Conservation (phyloP, 1,284 basidiomycete species). For the Pisolithus thermaeus region DNA sequence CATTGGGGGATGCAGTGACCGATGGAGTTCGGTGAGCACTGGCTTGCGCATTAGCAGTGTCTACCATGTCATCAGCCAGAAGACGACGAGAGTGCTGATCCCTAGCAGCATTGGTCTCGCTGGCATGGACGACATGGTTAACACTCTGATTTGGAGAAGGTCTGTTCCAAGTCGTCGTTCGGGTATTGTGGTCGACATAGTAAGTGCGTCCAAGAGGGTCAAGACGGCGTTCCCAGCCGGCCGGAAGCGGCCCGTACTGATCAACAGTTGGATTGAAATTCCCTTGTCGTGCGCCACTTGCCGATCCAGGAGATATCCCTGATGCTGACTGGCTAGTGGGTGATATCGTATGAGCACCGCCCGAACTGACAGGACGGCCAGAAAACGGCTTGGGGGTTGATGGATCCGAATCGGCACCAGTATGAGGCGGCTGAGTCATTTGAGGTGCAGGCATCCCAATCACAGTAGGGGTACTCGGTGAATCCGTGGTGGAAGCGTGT, state of each 20-base stretch:
- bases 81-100: slow-evolving; percentile 75
- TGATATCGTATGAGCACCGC: slow-evolving; percentile 15
- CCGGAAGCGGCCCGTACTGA: slow-evolving; percentile 76
- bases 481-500: slow-evolving; percentile 42
- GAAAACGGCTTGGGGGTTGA: slow-evolving; percentile 14
- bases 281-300: slow-evolving; percentile 42
- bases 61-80: slow-evolving; percentile 76
- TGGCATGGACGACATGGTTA: slow-evolving; percentile 50
- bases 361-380: slow-evolving; percentile 23
- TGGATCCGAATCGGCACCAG: slow-evolving; percentile 20
- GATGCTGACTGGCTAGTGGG: slow-evolving; percentile 16
- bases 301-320: slow-evolving; percentile 14
- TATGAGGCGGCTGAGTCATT: slow-evolving; percentile 21
- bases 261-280: slow-evolving; percentile 87
- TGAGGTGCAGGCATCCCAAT: slow-evolving; percentile 35
- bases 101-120: slow-evolving; percentile 64
- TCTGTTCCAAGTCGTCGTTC: slow-evolving; percentile 90
- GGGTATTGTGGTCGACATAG: slow-evolving; percentile 90
- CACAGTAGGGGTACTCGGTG: slow-evolving; percentile 24
- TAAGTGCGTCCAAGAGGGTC: slow-evolving; percentile 90
- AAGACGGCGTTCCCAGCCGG: slow-evolving; percentile 89
- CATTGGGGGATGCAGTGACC: slow-evolving; percentile 23
- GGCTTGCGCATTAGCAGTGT: slow-evolving; percentile 39
- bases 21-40: slow-evolving; percentile 29
- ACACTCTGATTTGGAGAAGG: slow-evolving; percentile 52